Conservation (phyloP, 148 eudicot genomes). For the Camellia japonica region DNA sequence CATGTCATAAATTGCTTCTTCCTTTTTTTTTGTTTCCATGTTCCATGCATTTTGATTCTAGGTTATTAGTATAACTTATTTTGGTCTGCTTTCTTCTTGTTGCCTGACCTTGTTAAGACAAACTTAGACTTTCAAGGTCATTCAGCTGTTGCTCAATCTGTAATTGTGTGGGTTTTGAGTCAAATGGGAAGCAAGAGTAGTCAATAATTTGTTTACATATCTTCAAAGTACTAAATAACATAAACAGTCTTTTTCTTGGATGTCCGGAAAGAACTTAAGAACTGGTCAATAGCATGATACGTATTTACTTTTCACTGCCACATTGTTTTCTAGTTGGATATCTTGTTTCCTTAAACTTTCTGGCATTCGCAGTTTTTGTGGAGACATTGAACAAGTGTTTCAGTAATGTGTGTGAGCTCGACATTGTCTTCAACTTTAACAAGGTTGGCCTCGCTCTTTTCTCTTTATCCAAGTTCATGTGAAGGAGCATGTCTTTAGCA, state of each 20-base stretch:
- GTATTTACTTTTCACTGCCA: background rate
- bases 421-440: conserved; percentile 72
- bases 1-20: background rate
- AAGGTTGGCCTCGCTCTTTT: conserved; percentile 49
- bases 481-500: background rate
- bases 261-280: background rate
- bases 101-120: background rate
- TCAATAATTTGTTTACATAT: background rate
- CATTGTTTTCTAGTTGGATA: conserved; percentile 10
- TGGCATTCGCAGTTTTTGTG: conserved; percentile 66
- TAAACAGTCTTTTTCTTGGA: background rate
- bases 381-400: conserved; percentile 93
- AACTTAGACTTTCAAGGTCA: background rate
- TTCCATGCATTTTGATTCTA: background rate
- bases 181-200: background rate
- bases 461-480: background rate
- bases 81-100: background rate
- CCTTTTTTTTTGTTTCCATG: background rate
- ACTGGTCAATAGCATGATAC: too few relatives aligned
- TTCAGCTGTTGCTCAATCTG: background rate
- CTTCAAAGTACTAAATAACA: background rate
- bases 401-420: conserved; percentile 94
- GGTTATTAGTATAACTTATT: background rate
- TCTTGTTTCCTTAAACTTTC: conserved; percentile 6
- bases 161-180: background rate